phyloP scores from a whole-genome alignment of 768 basidiomycete genomes.

The Pleurotus sapidus region DNA sequence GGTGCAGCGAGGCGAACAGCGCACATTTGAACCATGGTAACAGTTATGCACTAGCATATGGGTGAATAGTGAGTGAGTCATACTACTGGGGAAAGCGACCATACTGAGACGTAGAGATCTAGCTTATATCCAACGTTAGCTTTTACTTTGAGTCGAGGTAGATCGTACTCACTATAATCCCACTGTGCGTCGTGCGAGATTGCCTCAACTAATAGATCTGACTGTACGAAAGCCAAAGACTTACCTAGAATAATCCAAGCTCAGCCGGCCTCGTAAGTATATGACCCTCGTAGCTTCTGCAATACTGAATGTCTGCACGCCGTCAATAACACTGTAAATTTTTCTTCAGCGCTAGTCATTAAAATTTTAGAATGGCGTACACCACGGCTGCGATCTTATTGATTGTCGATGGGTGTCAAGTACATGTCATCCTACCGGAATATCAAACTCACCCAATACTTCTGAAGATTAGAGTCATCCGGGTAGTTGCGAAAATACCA shows the following conservation, averaged over 20 bases:
- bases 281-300: neutral
- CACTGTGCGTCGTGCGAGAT: too few relatives aligned
- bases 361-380: too few relatives aligned
- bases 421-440: too few relatives aligned
- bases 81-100: neutral
- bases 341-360: too few relatives aligned
- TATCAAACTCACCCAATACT: neutral
- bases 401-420: too few relatives aligned
- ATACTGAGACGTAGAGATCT: conserved; percentile 4
- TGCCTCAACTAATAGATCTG: too few relatives aligned
- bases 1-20: neutral
- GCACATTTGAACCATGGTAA: conserved; percentile 4
- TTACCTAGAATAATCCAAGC: neutral
- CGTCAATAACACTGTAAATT: neutral
- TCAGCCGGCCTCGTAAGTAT: neutral
- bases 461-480: neutral
- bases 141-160: too few relatives aligned
- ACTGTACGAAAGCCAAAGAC: neutral
- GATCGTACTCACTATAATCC: too few relatives aligned
- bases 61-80: too few relatives aligned
- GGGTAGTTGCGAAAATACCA: neutral
- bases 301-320: neutral
- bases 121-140: neutral
- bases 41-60: neutral
- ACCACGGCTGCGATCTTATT: too few relatives aligned